phyloP scores from a whole-genome alignment of 176 grass and related monocot genomes.

The Musa itinerans region DNA sequence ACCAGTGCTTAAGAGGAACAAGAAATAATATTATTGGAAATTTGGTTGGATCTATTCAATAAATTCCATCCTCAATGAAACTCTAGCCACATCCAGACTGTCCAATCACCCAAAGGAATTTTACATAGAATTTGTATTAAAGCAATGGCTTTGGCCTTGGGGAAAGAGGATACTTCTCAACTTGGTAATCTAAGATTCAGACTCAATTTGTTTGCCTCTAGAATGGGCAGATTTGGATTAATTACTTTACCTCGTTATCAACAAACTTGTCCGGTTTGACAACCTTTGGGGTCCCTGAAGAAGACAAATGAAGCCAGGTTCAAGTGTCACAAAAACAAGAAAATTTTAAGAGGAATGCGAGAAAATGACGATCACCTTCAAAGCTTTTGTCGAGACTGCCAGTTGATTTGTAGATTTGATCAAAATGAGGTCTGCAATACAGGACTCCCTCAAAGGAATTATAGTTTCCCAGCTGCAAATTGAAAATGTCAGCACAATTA shows the following conservation, averaged over 20 bases:
- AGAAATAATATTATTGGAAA: too few species aligned
- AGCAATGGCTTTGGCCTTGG: too few species aligned
- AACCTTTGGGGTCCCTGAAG: constrained; percentile 85
- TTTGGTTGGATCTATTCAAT: too few species aligned
- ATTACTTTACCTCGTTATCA: constrained; percentile 54
- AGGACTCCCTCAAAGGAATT: constrained; percentile 97
- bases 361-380: constrained; percentile 39
- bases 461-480: constrained; percentile 69
- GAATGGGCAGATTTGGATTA: background rate
- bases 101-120: too few species aligned
- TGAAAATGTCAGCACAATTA: background rate
- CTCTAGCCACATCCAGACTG: too few species aligned
- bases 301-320: constrained; percentile 6
- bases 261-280: constrained; percentile 77
- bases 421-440: constrained; percentile 97
- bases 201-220: background rate
- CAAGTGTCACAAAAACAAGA: background rate
- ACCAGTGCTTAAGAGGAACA: too few species aligned
- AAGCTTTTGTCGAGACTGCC: constrained; percentile 98
- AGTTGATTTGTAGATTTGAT: constrained; percentile 92
- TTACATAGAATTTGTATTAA: too few species aligned
- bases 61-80: too few species aligned
- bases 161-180: too few species aligned
- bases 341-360: background rate
- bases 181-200: background rate